Evolutionary conservation across 1,284 basidiomycete genomes (phyloP).

Genomic region (Apiotrichum sp.): DNA sequence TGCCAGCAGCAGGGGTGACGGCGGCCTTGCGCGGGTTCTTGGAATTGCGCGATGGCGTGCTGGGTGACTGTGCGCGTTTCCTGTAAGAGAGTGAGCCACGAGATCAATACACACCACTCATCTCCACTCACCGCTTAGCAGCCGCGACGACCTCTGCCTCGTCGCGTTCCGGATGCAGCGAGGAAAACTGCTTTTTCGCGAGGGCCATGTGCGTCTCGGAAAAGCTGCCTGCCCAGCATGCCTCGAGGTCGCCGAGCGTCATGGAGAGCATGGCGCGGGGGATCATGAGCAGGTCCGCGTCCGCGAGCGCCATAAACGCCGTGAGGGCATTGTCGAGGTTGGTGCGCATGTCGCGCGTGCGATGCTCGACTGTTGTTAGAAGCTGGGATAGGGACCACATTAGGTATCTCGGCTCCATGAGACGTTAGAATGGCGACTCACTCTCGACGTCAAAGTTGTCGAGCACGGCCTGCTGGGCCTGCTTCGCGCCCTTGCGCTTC

Average conservation of each 20-base stretch:
- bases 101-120: background rate
- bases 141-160: slow-evolving; percentile 16
- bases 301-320: slow-evolving; percentile 38
- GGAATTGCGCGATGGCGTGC: slow-evolving; percentile 1
- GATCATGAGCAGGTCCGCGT: slow-evolving; percentile 43
- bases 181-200: slow-evolving; percentile 23
- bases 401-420: too few relatives aligned
- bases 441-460: slow-evolving; percentile 48
- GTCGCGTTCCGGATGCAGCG: slow-evolving; percentile 24
- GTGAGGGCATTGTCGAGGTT: slow-evolving; percentile 30
- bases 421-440: slow-evolving; percentile 13
- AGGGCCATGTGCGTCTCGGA: slow-evolving; percentile 34
- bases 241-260: slow-evolving; percentile 41
- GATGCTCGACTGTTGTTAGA: slow-evolving; percentile 4
- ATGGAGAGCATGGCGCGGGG: slow-evolving; percentile 39
- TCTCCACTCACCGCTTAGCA: slow-evolving; percentile 31
- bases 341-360: slow-evolving; percentile 4
- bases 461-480: slow-evolving; percentile 29
- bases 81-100: background rate
- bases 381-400: too few relatives aligned
- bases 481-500: slow-evolving; percentile 23
- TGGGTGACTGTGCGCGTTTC: background rate
- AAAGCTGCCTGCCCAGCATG: slow-evolving; percentile 43
- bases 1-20: background rate
- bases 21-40: slow-evolving; percentile 3